Percentiles rank a stretch among this genome's conserved stretches.
Evolutionary conservation across 2,329 filamentous ascomycete genomes (phyloP).

Genomic region (Aspergillus quadricinctus): DNA sequence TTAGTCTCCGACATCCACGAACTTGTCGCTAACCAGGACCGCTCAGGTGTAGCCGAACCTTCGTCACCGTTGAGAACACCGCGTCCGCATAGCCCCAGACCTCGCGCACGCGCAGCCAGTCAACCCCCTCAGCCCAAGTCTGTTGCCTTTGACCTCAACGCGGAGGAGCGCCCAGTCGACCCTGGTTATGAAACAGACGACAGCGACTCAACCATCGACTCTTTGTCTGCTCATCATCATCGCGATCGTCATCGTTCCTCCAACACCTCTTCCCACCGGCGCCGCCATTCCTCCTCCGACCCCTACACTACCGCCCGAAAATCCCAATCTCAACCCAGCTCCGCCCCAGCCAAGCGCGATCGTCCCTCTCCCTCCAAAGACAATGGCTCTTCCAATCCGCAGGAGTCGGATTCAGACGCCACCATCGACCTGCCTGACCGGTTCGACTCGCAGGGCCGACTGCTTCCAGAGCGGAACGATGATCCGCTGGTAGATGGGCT

Average conservation of each 20-base stretch:
- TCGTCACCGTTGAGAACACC: constrained; percentile 6
- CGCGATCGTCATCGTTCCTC: constrained; percentile 15
- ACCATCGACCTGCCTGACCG: constrained; percentile 43
- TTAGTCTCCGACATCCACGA: neutral
- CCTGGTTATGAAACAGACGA: constrained; percentile 43
- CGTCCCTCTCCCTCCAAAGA: neutral
- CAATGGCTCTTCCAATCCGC: constrained; percentile 2
- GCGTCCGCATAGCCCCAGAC: constrained; percentile 2
- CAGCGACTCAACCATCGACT: constrained; percentile 34
- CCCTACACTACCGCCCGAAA: constrained; percentile 10
- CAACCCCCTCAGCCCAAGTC: constrained; percentile 29
- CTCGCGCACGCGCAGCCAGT: constrained; percentile 17
- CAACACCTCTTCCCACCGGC: neutral
- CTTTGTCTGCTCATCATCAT: constrained; percentile 16
- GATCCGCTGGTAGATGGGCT: constrained; percentile 33
- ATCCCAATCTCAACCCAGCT: constrained; percentile 2
- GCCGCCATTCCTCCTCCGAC: constrained; percentile 22
- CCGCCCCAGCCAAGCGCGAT: constrained; percentile 1
- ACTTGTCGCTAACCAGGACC: constrained; percentile 5
- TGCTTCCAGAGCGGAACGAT: constrained; percentile 28
- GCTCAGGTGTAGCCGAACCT: constrained; percentile 18
- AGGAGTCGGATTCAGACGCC: constrained; percentile 36
- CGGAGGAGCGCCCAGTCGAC: constrained; percentile 14
- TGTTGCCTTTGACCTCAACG: constrained; percentile 29
- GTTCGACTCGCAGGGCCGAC: constrained; percentile 40